Base-by-base conservation (phyloP, 164 flowering plant genomes). In the Vitis rupestris region DNA sequence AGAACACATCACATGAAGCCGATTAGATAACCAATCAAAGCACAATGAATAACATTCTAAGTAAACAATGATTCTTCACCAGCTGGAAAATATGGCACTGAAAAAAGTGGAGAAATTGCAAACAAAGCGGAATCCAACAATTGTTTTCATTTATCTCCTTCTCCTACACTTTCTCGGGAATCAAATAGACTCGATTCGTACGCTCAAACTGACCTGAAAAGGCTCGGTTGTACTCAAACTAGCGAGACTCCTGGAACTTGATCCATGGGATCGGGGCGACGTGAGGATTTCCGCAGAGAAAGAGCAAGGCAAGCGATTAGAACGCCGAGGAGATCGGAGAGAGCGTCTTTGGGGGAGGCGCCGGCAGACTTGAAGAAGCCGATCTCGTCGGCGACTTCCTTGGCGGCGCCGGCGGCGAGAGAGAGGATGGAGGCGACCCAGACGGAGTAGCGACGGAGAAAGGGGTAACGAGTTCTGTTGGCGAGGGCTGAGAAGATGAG, bases 321-420 rank as follows among this genome's bases (percentile, higher is more conserved):
- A 16, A 87, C 80, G 23, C 98, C 98, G 13, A 85, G 4, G 48
- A 85, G 49, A 74, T 94, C 97, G 11, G 97, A 88, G 50, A 83
- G 76, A 31, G 80, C 87, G 70, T 94, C 99, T 68, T 83, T 89
- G 63, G 74, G 11, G 50, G 97, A 94, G 51, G 95, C 97, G 1
- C 99, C 97, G 29, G 91, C 81, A 56, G 99, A 94, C 13, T 68
- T 65, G 83, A 92, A 90, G 65, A 81, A 50, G 0, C 95, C 95
- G 19, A 94, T 54, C 58, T 94, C 89, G 70, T 92, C 97, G 52
- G 90, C 99, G 31, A 74, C 78, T 78, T 92, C 98, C 72, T 94
- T 94, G 71, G 87, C 90, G n/a, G 88, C 95, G 67, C 97, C 98
- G 76, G 88, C 94, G 19, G 71, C 15, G 17, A 88, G 82, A 19